Conservation (phyloP, 495 filamentous ascomycete genomes). For the Hamigera avellanea region DNA sequence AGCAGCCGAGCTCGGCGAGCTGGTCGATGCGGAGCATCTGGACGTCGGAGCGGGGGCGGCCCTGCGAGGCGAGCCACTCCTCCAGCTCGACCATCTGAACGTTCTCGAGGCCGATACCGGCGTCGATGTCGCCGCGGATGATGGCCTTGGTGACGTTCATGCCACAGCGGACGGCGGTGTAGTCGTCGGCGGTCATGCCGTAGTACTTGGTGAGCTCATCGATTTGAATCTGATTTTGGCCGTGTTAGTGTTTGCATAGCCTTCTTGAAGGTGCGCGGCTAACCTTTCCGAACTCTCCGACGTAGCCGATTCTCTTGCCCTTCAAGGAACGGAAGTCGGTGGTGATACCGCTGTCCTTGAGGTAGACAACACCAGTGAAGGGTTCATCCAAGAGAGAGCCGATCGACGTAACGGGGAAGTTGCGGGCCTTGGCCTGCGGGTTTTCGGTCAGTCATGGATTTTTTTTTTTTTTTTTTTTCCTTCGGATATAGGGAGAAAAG, state of each 20-base stretch:
- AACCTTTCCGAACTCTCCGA: constrained; percentile 59
- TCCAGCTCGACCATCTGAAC: constrained; percentile 65
- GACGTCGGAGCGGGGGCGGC: constrained; percentile 48
- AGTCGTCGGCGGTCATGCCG: constrained; percentile 56
- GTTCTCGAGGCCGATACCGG: constrained; percentile 61
- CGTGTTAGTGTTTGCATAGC: neutral
- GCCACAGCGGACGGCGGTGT: constrained; percentile 55
- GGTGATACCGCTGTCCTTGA: constrained; percentile 58
- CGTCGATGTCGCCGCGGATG: constrained; percentile 53
- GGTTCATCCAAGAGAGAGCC: constrained; percentile 60
- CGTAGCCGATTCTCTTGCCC: constrained; percentile 60
- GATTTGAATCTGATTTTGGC: constrained; percentile 45
- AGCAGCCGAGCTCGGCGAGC: constrained; percentile 60
- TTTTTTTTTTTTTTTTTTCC: neutral
- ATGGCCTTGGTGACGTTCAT: constrained; percentile 56
- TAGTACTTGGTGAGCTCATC: constrained; percentile 64
- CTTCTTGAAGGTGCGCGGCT: neutral
- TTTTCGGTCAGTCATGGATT: neutral
- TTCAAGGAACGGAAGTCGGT: constrained; percentile 49
- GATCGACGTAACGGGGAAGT: constrained; percentile 57
- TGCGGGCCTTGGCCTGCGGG: constrained; percentile 50
- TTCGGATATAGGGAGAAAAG: no score
- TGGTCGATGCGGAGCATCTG: constrained; percentile 67
- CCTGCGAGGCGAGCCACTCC: constrained; percentile 51
- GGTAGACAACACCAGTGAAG: constrained; percentile 61